Evolutionary conservation across 192 early-diverging fungal species (phyloP), one percentile per base, ranked within the genome.

Genomic region (Phycomyces nitens): DNA sequence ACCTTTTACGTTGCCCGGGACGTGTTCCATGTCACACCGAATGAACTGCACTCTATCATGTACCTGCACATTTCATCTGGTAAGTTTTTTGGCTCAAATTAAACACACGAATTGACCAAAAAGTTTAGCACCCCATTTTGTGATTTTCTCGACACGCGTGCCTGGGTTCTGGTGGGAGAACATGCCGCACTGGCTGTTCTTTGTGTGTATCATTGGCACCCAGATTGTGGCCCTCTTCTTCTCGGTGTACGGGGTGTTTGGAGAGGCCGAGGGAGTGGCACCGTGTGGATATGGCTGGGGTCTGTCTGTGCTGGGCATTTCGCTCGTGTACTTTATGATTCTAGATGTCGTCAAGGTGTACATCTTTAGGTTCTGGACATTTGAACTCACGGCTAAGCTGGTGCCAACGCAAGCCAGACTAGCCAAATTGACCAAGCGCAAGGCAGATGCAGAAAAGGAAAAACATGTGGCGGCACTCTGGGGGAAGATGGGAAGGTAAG

Each of bases 311-410:
- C 75, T 95, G 42, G 83, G 70, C 42, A 64, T 95, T 42, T 95
- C 93, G 34, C 71, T 92, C 29, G 84, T 85, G n/a, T 89, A 85
- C 73, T 92, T 93, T 71, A 80, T 94, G 64, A 39, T 94, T 55
- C 81, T 95, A 5, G 95, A 97, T 72, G 78, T 90, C 22, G 88
- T 98, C 81, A 98, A 98, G 79, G 94, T 95, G n/a, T 72, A 79
- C 60, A 74, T 93, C 24, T 89, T 96, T 82, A 81, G 80, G 41
- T 59, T 70, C 57, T 97, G 95, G 95, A 89, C 79, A 57, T 97
- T 94, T 75, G 93, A 94, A 74, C 76, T 95, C 40, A 94, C 93
- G 5, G 94, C 92, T 52, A 88, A 72, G 56, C 69, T 94, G 56
- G 90, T 85, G 84, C 95, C 95, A 6, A 84, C 89, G 0, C 70